Conservation (phyloP, 2,329 filamentous ascomycete genomes). For the Polychaeton citri region DNA sequence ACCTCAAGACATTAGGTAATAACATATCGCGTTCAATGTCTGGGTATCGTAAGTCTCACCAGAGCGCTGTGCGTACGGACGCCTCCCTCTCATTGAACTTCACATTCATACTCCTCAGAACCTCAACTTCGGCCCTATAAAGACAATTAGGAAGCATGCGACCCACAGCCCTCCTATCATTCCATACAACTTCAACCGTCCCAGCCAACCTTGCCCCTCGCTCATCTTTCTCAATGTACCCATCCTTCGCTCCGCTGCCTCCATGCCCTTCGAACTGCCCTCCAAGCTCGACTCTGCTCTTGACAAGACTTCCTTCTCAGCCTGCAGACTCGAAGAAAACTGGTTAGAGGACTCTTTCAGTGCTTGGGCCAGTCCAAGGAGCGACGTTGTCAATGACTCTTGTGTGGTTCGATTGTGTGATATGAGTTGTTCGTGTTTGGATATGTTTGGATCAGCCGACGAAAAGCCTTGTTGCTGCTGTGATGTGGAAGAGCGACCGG, state of each 20-base stretch:
- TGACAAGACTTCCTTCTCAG: constrained; percentile 58
- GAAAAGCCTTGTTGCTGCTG: constrained; percentile 3
- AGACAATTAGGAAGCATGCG: constrained; percentile 65
- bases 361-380: constrained; percentile 65
- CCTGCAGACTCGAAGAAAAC: constrained; percentile 60
- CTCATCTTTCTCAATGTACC: constrained; percentile 63
- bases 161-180: constrained; percentile 76
- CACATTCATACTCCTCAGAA: constrained; percentile 54
- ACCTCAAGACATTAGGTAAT: too few relatives aligned
- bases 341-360: constrained; percentile 62
- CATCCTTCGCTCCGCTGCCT: constrained; percentile 65
- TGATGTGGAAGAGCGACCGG: constrained; percentile 11
- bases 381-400: constrained; percentile 64
- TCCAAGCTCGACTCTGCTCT: constrained; percentile 64
- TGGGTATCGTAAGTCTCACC: too few relatives aligned
- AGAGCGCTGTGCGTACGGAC: too few relatives aligned
- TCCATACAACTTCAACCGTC: constrained; percentile 62
- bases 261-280: constrained; percentile 61
- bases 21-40: too few relatives aligned
- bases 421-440: constrained; percentile 51
- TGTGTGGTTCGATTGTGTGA: constrained; percentile 70
- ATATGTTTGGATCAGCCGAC: constrained; percentile 5
- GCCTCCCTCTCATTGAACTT: too few relatives aligned
- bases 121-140: constrained; percentile 74
- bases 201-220: constrained; percentile 81